Evolutionary conservation across 2,329 filamentous ascomycete genomes (phyloP), one percentile per base, ranked within the genome.

Genomic region (Aureobasidium lini): DNA sequence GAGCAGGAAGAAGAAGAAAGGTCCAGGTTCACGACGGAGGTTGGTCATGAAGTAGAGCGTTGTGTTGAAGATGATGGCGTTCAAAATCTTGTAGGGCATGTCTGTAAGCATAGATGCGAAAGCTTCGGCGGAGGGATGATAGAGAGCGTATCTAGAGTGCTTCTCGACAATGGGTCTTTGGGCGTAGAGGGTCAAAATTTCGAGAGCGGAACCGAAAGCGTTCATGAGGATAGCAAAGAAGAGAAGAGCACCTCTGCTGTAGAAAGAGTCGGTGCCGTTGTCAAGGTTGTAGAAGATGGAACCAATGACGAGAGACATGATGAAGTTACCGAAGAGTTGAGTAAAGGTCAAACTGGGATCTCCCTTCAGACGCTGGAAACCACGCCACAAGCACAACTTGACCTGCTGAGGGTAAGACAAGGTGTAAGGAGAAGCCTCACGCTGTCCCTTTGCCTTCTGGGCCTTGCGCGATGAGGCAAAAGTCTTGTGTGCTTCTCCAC

Each of bases 81-180:
- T 92, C n/a, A 73, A 39, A 8, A 95, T 73, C 72, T 94, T 95
- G 73, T 90, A 90, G 0, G 92, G 92, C 74, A 95, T 75, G 66
- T 96, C 92, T 63, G 84, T 87, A 32, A 96, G 73, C 87, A 95
- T 94, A 9, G 89, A 94, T 0, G 89, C 84, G 61, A 90, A 80
- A n/a, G 90, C 89, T 78, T 96, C 91, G 15, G 90, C 88, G 9
- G 88, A 91, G 0, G 92, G 90, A 68, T 95, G 92, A 67, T 96
- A 95, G 16, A 96, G 80, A 16, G 91, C 90, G 70, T 95, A 96
- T 60, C 88, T 84, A 59, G 81, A 77, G 66, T 96, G 92, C 71
- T 96, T 96, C 70, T 96, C 90, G 62, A 96, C 90, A 66, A 96
- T 95, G 1, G 89, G 88, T 39, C 92, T 87, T 81, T 96, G 91